These are phyloP conservation scores for Aspergillus bombycis DNA, from an alignment of 2,329 filamentous ascomycete species.

Conservation along the genomic window DNA sequence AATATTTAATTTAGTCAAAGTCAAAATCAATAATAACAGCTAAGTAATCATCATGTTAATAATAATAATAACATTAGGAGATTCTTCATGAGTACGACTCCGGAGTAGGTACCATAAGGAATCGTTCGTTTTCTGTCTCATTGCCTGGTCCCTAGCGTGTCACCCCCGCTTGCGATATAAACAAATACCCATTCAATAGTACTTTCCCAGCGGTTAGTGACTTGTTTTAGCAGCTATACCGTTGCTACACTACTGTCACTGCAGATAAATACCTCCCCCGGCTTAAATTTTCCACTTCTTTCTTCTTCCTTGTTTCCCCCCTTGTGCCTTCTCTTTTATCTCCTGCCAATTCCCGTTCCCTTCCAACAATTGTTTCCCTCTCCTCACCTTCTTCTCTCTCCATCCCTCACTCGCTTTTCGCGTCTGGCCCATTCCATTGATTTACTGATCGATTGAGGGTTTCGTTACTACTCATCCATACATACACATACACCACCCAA, in stretches of 20 bases:
- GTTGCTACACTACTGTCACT: constrained; percentile 1
- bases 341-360: constrained; percentile 5
- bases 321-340: constrained; percentile 6
- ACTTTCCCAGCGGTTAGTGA: constrained; percentile 4
- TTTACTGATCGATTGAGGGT: background rate
- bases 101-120: background rate
- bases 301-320: constrained; percentile 9
- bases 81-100: background rate
- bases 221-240: constrained; percentile 8
- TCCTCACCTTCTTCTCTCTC: background rate
- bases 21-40: too few relatives aligned
- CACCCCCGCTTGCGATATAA: constrained; percentile 6
- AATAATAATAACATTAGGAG: background rate
- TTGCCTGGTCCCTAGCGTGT: constrained; percentile 2
- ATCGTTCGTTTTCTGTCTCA: background rate
- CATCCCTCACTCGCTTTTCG: background rate
- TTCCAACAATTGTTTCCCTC: constrained; percentile 6
- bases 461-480: constrained; percentile 4
- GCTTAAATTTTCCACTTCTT: constrained; percentile 9
- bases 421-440: background rate
- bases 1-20: background rate
- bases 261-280: constrained; percentile 5
- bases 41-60: background rate
- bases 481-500: background rate
- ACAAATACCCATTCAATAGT: constrained; percentile 7